Conservation (phyloP, 805 yeast species). For the Trichomonascus vanleenenianus region DNA sequence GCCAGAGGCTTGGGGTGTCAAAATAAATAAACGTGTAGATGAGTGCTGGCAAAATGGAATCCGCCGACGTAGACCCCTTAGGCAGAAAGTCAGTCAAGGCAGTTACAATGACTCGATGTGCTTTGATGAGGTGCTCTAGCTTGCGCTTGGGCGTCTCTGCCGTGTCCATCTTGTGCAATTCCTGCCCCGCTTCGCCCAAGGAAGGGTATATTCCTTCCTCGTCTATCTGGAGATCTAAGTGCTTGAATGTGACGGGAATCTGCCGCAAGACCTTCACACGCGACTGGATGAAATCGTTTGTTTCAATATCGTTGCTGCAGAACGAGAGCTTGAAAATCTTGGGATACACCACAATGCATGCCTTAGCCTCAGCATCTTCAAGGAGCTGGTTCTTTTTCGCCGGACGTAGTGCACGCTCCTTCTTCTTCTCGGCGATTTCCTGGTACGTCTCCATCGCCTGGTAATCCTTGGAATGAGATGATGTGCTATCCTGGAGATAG, state of each 20-base stretch:
- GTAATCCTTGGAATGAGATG: conserved; percentile 11
- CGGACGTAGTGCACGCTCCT: conserved; percentile 21
- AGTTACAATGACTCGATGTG: conserved; percentile 31
- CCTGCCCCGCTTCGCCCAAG: conserved; percentile 11
- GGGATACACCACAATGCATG: conserved; percentile 29
- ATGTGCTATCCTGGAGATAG: conserved; percentile 4
- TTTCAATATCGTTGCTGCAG: conserved; percentile 21
- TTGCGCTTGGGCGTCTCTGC: conserved; percentile 30
- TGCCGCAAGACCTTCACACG: conserved; percentile 24
- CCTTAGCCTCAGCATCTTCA: conserved; percentile 31
- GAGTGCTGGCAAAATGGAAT: conserved; percentile 32
- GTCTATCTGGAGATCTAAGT: conserved; percentile 24
- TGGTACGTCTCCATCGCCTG: conserved; percentile 29
- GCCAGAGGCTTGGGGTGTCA: conserved; percentile 28
- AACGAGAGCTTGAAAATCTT: conserved; percentile 28
- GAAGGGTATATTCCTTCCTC: conserved; percentile 9
- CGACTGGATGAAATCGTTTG: conserved; percentile 18
- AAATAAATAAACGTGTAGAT: conserved; percentile 28
- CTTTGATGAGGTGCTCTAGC: conserved; percentile 26
- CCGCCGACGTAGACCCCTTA: conserved; percentile 27
- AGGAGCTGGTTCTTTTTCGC: conserved; percentile 18
- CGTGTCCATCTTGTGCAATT: conserved; percentile 18
- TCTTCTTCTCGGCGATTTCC: conserved; percentile 28
- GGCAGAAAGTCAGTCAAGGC: conserved; percentile 17
- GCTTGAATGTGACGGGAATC: conserved; percentile 23